phyloP scores from a whole-genome alignment of 495 filamentous ascomycete genomes.

The Talaromyces ruber region DNA sequence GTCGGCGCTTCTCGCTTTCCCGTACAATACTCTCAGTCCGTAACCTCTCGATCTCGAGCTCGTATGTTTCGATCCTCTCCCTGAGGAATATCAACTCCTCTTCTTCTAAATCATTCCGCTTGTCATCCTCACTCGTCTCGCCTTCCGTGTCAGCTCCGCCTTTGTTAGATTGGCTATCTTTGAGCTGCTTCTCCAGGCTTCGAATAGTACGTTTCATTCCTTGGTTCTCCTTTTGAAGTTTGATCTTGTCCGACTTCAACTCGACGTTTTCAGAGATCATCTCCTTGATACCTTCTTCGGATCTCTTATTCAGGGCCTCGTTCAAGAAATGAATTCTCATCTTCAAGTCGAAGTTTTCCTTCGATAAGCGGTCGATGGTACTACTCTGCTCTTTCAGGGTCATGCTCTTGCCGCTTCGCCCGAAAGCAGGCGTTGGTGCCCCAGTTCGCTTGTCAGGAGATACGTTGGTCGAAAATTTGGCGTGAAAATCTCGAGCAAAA shows the following conservation, averaged over 20 bases:
- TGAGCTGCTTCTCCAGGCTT: constrained; percentile 76
- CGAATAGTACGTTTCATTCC: constrained; percentile 65
- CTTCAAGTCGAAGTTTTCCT: constrained; percentile 93
- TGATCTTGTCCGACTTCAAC: constrained; percentile 78
- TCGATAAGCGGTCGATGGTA: constrained; percentile 89
- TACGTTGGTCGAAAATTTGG: constrained; percentile 43
- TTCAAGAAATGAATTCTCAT: constrained; percentile 96
- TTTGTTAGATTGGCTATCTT: constrained; percentile 55
- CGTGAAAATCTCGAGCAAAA: constrained; percentile 73
- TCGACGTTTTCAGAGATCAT: constrained; percentile 97
- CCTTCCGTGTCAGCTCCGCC: constrained; percentile 52
- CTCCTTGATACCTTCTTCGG: constrained; percentile 93
- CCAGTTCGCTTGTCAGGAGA: constrained; percentile 46
- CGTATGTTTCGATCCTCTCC: constrained; percentile 75
- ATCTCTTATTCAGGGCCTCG: constrained; percentile 83
- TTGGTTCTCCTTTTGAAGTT: constrained; percentile 83
- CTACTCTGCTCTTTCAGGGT: constrained; percentile 96
- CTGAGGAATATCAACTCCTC: constrained; percentile 76
- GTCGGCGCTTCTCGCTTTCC: constrained; percentile 71
- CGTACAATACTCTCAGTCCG: constrained; percentile 63
- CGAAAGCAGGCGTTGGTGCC: constrained; percentile 41
- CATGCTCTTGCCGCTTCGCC: constrained; percentile 67
- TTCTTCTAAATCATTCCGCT: constrained; percentile 47
- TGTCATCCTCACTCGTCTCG: constrained; percentile 52
- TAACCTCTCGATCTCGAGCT: constrained; percentile 73